Base-by-base conservation (phyloP, 805 yeast species). In the Candida saitoana region DNA sequence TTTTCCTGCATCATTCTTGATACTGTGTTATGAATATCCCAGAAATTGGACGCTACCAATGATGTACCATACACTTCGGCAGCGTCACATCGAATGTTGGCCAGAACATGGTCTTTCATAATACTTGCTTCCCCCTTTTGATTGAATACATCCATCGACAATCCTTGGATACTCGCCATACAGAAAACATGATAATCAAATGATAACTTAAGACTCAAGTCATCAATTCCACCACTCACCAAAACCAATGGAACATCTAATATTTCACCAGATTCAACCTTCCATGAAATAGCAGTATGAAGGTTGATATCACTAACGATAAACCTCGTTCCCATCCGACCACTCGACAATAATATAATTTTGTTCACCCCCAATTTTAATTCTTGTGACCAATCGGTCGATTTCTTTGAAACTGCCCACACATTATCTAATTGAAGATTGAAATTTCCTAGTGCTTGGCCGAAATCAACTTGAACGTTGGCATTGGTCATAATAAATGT, bases 131-230 rank as follows among this genome's bases (percentile, higher is more conserved):
- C 69, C 36, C 75, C 82, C 49, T 79, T 77, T 52, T 84, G 87
- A 57, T 91, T 93, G 57, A 74, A 82, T 15, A 88, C 66, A 18
- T 78, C 79, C 12, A 84, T 60, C 9, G 72, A 63, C 18, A 79
- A 63, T 1, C 65, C 63, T 5, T 67, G 60, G 16, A 84, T 58
- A 12, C 72, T 70, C 2, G 80, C 77, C 36, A 91, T 75, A 25
- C 87, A 74, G 58, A 93, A 89, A 14, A 87, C 78, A 56, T 91
- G 96, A 57, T 80, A 88, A 57, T 93, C 98, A 52, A 91, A 80
- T 0, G 89, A 80, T 3, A 82, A 64, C 52, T 84, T 84, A 2
- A 77, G 52, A 19, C 80, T 79, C 16, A 87, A 51, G 3, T 70
- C 63, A 2, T 68, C 79, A 24, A 88, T 56, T 0, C 83, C 80